phyloP scores from a whole-genome alignment of 2,329 filamentous ascomycete genomes.

The Atkinsonella texensis region DNA sequence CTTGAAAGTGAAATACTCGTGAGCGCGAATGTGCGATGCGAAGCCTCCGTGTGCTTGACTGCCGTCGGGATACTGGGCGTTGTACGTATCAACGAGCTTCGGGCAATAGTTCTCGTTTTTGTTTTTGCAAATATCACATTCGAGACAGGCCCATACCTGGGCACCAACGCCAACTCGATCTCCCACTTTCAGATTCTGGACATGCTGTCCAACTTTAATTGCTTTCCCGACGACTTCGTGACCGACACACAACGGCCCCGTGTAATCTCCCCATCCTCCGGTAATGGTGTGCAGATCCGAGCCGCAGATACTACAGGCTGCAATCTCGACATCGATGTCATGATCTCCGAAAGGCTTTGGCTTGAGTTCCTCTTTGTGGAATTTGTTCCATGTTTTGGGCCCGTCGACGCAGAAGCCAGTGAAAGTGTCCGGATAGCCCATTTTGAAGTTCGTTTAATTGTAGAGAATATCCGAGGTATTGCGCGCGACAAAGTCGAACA shows the following conservation, averaged over 20 bases:
- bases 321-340: constrained; percentile 56
- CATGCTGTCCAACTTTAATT: constrained; percentile 31
- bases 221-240: constrained; percentile 48
- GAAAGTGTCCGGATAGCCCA: constrained; percentile 34
- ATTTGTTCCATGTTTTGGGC: constrained; percentile 29
- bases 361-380: constrained; percentile 24
- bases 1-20: constrained; percentile 47
- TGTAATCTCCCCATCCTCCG: constrained; percentile 40
- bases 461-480: background rate
- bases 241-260: constrained; percentile 39
- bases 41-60: constrained; percentile 55
- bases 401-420: constrained; percentile 30
- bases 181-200: constrained; percentile 41
- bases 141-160: constrained; percentile 45
- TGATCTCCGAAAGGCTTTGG: constrained; percentile 24
- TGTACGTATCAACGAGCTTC: constrained; percentile 43
- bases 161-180: constrained; percentile 55
- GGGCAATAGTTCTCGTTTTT: constrained; percentile 40
- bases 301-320: constrained; percentile 54
- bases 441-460: constrained; percentile 11
- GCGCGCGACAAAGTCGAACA: too few relatives aligned
- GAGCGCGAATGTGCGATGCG: constrained; percentile 34
- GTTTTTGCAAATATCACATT: constrained; percentile 33
- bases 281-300: constrained; percentile 48
- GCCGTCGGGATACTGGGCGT: constrained; percentile 43